Conservation (phyloP, 139 green algal genomes). For the Raphidocelis subcapitata region DNA sequence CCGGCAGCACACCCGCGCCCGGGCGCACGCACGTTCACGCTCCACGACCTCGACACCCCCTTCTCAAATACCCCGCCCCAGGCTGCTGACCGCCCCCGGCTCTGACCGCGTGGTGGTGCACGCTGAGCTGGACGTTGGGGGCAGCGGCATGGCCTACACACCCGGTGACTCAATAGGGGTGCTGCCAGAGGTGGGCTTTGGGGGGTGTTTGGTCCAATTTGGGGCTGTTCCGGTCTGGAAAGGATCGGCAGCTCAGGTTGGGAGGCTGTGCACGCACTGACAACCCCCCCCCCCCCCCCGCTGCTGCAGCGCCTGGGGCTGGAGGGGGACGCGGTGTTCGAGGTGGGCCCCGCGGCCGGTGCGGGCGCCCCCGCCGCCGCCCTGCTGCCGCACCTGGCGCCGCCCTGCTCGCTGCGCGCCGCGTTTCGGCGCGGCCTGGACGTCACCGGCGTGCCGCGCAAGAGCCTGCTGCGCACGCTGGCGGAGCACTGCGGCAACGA, state of each 20-base stretch:
- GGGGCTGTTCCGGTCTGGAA: no score
- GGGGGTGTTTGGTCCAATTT: no score
- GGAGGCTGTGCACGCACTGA: no score
- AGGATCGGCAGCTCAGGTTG: no score
- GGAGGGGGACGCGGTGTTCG: constrained; percentile 50
- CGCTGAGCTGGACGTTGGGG: constrained; percentile 74
- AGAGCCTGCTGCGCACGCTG: constrained; percentile 82
- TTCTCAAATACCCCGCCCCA: not conserved
- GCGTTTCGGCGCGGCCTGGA: constrained; percentile 66
- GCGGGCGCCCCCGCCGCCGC: not conserved
- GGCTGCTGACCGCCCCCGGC: constrained; percentile 53
- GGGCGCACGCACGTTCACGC: no score
- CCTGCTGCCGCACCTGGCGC: constrained; percentile 64
- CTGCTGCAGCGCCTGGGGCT: constrained; percentile 58
- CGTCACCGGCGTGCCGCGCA: constrained; percentile 65
- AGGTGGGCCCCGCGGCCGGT: constrained; percentile 30
- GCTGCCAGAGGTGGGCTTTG: constrained; percentile 38
- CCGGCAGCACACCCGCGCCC: no score
- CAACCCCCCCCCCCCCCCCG: no score
- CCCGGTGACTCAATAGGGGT: constrained; percentile 89
- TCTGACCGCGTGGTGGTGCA: constrained; percentile 84
- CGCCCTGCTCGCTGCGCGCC: constrained; percentile 73
- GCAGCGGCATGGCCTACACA: constrained; percentile 67
- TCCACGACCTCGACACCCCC: no score
- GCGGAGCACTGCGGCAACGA: constrained; percentile 78